Percentiles rank a stretch among this genome's conserved stretches.
phyloP scores from a whole-genome alignment of 192 early-diverging fungal genomes.

The Lobosporangium transversale region DNA sequence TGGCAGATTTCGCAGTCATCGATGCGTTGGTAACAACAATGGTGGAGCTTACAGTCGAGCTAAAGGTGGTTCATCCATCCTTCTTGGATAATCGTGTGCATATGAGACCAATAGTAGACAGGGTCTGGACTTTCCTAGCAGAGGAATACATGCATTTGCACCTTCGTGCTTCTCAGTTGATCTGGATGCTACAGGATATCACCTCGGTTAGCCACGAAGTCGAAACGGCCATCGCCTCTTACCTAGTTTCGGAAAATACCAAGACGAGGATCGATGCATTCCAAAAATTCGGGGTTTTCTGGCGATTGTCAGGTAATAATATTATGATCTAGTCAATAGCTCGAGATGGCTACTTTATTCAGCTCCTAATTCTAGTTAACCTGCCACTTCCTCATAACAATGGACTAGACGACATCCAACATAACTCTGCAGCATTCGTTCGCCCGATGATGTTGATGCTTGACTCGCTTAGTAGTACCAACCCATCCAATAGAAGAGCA shows the following conservation, averaged over 20 bases:
- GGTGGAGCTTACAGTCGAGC: slow-evolving; percentile 49
- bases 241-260: slow-evolving; percentile 55
- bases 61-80: slow-evolving; percentile 36
- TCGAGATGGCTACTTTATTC: no score
- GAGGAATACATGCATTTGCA: slow-evolving; percentile 67
- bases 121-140: slow-evolving; percentile 74
- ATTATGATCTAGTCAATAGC: no score
- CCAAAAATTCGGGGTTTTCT: slow-evolving; percentile 76
- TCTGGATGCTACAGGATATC: slow-evolving; percentile 70
- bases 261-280: slow-evolving; percentile 53
- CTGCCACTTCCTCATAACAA: no score
- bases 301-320: slow-evolving; percentile 68
- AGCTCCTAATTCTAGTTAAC: no score
- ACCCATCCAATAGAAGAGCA: slow-evolving; percentile 62
- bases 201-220: slow-evolving; percentile 64
- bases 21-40: slow-evolving; percentile 61
- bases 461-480: slow-evolving; percentile 70
- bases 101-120: slow-evolving; percentile 58
- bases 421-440: slow-evolving; percentile 65
- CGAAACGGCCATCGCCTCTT: slow-evolving; percentile 68
- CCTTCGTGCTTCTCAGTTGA: slow-evolving; percentile 67
- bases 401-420: slow-evolving; percentile 45
- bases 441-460: slow-evolving; percentile 83
- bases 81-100: slow-evolving; percentile 49
- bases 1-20: slow-evolving; percentile 56